Percentiles rank a stretch among this genome's conserved stretches.
Evolutionary conservation across 176 grass and related monocot species (phyloP).

Genomic region (Sorghum bicolor): DNA sequence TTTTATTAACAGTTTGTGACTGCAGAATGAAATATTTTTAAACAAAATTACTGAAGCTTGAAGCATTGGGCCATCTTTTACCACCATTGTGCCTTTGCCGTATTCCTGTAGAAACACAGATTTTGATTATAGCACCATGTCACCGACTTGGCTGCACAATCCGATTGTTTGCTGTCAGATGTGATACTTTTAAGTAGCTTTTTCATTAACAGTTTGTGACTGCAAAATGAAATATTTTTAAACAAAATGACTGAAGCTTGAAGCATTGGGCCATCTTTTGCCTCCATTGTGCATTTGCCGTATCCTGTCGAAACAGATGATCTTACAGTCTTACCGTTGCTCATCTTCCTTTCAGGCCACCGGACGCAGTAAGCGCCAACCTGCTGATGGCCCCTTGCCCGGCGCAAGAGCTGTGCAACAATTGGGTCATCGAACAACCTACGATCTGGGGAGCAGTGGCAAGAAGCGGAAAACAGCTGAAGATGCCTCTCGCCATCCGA

Average conservation of each 20-base stretch:
- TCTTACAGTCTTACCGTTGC: neutral
- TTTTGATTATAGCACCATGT: no score
- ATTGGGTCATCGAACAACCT: neutral
- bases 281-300: neutral
- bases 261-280: neutral
- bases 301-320: neutral
- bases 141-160: no score
- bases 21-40: neutral
- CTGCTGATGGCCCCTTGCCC: neutral
- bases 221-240: neutral
- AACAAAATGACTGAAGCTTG: neutral
- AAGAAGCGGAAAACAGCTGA: constrained; percentile 46
- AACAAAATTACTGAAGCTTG: neutral
- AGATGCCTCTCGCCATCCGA: constrained; percentile 17
- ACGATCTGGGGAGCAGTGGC: neutral
- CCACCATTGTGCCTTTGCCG: neutral
- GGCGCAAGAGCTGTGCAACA: neutral
- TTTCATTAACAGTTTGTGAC: neutral
- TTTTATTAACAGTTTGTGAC: neutral
- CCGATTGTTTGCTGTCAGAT: no score
- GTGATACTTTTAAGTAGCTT: neutral
- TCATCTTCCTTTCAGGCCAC: constrained; percentile 23
- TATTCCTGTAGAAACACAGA: neutral
- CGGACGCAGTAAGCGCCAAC: neutral
- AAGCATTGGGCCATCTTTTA: neutral